A percentile compares a stretch with the other conserved stretches of the same genome.
These are phyloP conservation scores for Xylariaceae sp. DNA, from an alignment of 2,329 filamentous ascomycete species.

Conservation along the genomic window DNA sequence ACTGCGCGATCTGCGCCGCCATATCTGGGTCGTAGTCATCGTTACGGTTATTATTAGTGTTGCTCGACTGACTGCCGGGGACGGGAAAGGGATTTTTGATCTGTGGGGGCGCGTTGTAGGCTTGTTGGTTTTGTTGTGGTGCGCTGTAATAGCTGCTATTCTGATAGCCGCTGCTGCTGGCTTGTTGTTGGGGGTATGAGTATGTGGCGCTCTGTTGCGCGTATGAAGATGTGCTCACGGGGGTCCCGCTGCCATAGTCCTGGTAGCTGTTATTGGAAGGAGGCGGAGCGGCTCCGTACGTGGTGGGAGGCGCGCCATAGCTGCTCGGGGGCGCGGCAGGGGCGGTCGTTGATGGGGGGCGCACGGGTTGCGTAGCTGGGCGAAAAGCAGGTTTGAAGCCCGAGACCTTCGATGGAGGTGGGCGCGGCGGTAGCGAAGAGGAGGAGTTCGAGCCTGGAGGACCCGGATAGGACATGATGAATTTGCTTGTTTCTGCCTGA, in stretches of 20 bases:
- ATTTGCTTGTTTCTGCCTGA: conserved; percentile 43
- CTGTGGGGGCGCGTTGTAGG: conserved; percentile 57
- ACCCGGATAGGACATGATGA: conserved; percentile 82
- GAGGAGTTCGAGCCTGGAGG: conserved; percentile 64
- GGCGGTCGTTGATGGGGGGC: conserved; percentile 29
- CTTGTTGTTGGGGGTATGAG: conserved; percentile 30
- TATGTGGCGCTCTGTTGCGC: conserved; percentile 21
- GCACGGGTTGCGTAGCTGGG: conserved; percentile 27
- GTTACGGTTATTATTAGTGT: no score
- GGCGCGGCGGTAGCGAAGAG: conserved; percentile 70
- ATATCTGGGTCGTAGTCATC: conserved; percentile 68
- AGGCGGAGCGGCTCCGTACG: conserved; percentile 40
- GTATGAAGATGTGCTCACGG: conserved; percentile 20
- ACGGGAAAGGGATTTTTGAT: conserved; percentile 79
- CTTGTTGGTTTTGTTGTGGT: conserved; percentile 31
- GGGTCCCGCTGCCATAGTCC: conserved; percentile 34
- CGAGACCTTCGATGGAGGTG: conserved; percentile 55
- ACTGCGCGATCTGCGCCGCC: conserved; percentile 88
- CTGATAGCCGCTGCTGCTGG: conserved; percentile 29
- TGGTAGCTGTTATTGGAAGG: conserved; percentile 29
- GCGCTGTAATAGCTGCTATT: conserved; percentile 33
- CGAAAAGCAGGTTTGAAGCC: conserved; percentile 51
- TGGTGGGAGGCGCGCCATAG: conserved; percentile 36
- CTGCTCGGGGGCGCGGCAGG: conserved; percentile 31
- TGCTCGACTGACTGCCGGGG: conserved; percentile 44